Conservation (phyloP, 345 rosid genomes). For the Ricinus communis region DNA sequence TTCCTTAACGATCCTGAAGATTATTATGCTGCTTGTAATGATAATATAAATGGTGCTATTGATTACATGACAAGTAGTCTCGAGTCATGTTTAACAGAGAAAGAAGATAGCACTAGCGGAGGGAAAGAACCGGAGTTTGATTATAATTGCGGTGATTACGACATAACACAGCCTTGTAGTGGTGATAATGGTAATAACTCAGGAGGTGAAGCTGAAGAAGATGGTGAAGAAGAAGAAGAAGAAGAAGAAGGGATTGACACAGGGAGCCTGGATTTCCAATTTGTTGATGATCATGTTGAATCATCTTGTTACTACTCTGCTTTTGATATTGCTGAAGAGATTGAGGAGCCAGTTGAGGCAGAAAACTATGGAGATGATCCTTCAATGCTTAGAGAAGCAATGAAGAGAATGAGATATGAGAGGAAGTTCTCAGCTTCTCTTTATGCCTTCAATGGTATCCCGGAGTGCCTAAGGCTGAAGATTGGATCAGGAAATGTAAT, state of each 20-base stretch:
- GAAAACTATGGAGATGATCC: constrained; percentile 42
- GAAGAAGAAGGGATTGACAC: constrained; percentile 24
- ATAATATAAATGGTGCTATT: neutral
- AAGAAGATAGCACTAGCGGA: constrained; percentile 22
- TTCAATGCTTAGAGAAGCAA: constrained; percentile 43
- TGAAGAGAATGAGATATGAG: constrained; percentile 63
- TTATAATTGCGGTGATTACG: constrained; percentile 26
- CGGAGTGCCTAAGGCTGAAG: constrained; percentile 51
- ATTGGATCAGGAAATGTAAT: constrained; percentile 29
- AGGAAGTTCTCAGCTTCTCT: constrained; percentile 66
- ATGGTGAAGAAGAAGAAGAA: constrained; percentile 13
- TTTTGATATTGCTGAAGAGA: constrained; percentile 54
- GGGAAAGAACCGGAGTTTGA: constrained; percentile 24
- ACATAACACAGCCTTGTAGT: constrained; percentile 29
- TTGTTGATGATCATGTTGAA: constrained; percentile 39
- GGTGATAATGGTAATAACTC: constrained; percentile 17
- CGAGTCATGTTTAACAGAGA: constrained; percentile 38
- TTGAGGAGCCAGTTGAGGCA: constrained; percentile 37
- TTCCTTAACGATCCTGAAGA: constrained; percentile 46
- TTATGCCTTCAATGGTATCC: constrained; percentile 58
- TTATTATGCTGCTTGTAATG: constrained; percentile 8
- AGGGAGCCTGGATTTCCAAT: constrained; percentile 41
- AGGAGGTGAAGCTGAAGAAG: constrained; percentile 22
- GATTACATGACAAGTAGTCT: constrained; percentile 28
- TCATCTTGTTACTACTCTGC: constrained; percentile 42